Evolutionary conservation across 805 yeast species (phyloP).

Genomic region (Suhomyces sp.): DNA sequence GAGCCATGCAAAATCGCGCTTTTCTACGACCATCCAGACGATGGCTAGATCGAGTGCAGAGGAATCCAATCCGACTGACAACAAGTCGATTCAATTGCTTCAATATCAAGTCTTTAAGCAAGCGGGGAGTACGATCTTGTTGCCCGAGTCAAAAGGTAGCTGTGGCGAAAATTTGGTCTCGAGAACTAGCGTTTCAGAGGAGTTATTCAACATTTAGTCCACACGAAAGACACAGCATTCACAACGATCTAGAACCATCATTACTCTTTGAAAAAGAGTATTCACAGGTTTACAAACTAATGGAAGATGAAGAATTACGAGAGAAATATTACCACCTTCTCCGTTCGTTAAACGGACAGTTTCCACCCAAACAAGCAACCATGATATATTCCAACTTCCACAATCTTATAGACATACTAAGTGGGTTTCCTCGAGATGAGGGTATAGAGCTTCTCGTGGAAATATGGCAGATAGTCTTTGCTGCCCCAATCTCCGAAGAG

Average conservation of each 20-base stretch:
- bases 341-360: not conserved
- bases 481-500: constrained; percentile 1
- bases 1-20: not conserved
- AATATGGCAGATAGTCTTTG: constrained; percentile 25
- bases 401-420: constrained; percentile 23
- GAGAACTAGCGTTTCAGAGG: no score
- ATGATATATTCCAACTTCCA: constrained; percentile 18
- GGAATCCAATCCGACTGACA: no score
- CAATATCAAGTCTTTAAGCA: no score
- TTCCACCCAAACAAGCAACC: constrained; percentile 10
- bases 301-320: constrained; percentile 9
- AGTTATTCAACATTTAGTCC: not conserved
- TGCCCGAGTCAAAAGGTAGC: no score
- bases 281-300: constrained; percentile 9
- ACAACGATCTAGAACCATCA: constrained; percentile 1
- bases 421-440: constrained; percentile 16
- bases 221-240: not conserved
- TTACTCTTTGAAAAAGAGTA: constrained; percentile 8
- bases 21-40: constrained; percentile 3
- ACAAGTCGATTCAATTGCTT: no score
- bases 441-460: constrained; percentile 20
- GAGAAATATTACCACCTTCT: constrained; percentile 16
- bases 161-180: no score
- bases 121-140: no score
- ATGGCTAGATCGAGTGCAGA: no score